A percentile compares a stretch with the other conserved stretches of the same genome.
These are phyloP conservation scores for Phaeosphaeriaceae sp. DNA, from an alignment of 2,329 filamentous ascomycete species.

Conservation along the genomic window DNA sequence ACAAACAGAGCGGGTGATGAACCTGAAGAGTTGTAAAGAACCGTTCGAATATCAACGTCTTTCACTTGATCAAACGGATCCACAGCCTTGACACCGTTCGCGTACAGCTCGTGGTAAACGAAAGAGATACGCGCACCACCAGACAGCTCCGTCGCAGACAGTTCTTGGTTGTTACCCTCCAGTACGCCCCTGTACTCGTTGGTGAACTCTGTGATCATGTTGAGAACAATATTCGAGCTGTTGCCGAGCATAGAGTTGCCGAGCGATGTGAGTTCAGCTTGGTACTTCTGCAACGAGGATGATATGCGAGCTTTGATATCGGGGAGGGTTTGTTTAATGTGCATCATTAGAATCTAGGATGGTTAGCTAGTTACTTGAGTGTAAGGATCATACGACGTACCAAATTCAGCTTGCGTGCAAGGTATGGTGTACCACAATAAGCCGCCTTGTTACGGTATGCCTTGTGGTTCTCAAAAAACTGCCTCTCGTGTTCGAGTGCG, in stretches of 20 bases:
- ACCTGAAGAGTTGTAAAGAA: slow-evolving; percentile 98
- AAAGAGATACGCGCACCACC: slow-evolving; percentile 98
- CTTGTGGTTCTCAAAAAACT: slow-evolving; percentile 98
- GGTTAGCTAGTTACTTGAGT: slow-evolving; percentile 30
- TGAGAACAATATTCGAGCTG: slow-evolving; percentile 93
- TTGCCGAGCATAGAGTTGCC: slow-evolving; percentile 96
- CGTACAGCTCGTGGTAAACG: slow-evolving; percentile 98
- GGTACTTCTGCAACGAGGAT: slow-evolving; percentile 93
- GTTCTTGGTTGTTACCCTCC: slow-evolving; percentile 94
- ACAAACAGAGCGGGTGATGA: slow-evolving; percentile 96
- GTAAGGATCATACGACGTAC: slow-evolving; percentile 47
- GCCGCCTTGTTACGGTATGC: slow-evolving; percentile 98
- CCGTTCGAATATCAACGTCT: slow-evolving; percentile 95
- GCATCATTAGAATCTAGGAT: slow-evolving; percentile 92
- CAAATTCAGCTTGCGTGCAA: slow-evolving; percentile 94
- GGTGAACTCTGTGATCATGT: slow-evolving; percentile 98
- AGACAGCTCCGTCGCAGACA: slow-evolving; percentile 92
- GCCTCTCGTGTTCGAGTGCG: slow-evolving; percentile 91
- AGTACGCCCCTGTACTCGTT: slow-evolving; percentile 97
- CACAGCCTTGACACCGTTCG: slow-evolving; percentile 95
- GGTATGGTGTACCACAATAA: slow-evolving; percentile 97
- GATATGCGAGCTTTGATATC: slow-evolving; percentile 98
- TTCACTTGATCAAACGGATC: slow-evolving; percentile 98
- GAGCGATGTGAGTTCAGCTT: slow-evolving; percentile 77
- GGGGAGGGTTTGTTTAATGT: slow-evolving; percentile 98